Evolutionary conservation across 2,329 filamentous ascomycete genomes (phyloP).

Genomic region (Cladophialophora immunda): DNA sequence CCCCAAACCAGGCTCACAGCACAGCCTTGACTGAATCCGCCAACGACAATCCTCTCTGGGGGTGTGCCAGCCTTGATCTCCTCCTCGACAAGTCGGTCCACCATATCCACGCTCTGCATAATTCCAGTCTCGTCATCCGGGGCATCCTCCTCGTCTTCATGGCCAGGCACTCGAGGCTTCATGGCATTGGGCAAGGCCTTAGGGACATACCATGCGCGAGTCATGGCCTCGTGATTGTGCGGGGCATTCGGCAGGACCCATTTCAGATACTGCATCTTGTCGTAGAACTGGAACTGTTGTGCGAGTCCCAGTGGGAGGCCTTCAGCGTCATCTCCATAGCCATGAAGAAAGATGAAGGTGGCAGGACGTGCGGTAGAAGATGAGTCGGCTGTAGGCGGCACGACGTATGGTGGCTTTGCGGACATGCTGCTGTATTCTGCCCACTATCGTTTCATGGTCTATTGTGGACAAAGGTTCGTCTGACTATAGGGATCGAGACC

Average conservation of each 20-base stretch:
- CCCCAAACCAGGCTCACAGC: conserved; percentile 56
- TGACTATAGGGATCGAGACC: background rate
- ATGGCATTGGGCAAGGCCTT: conserved; percentile 51
- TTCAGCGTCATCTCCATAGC: conserved; percentile 57
- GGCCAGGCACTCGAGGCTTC: conserved; percentile 47
- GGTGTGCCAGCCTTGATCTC: conserved; percentile 53
- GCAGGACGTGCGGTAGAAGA: conserved; percentile 36
- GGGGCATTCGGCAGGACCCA: conserved; percentile 62
- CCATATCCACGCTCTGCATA: conserved; percentile 49
- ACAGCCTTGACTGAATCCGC: conserved; percentile 60
- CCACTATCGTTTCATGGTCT: conserved; percentile 9
- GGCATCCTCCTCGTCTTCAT: conserved; percentile 53
- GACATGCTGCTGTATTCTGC: conserved; percentile 29
- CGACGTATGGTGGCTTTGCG: conserved; percentile 33
- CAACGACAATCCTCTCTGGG: conserved; percentile 54
- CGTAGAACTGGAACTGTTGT: conserved; percentile 57
- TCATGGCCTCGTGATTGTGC: conserved; percentile 55
- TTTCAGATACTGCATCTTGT: conserved; percentile 58
- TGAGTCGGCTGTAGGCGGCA: conserved; percentile 30
- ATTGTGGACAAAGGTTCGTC: background rate
- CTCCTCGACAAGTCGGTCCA: conserved; percentile 54
- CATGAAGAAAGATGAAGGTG: conserved; percentile 49
- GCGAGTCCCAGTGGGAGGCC: conserved; percentile 56
- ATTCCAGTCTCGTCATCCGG: conserved; percentile 58
- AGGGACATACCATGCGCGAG: conserved; percentile 57